phyloP scores from a whole-genome alignment of 2,329 filamentous ascomycete species.

The Trichophyton benhamiae region DNA sequence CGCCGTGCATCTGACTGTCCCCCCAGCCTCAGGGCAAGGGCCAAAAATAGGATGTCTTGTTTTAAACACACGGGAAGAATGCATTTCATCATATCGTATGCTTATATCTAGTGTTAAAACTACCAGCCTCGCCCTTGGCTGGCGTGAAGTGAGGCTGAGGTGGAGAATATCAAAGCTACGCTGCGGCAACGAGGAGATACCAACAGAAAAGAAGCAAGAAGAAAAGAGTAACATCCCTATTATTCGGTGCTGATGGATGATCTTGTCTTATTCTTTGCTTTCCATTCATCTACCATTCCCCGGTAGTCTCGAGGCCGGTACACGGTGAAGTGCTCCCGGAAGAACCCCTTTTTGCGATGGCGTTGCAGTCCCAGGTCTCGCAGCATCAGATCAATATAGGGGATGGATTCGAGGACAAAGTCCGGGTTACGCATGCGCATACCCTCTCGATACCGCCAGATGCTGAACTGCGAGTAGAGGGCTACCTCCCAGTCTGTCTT shows the following conservation, averaged over 20 bases:
- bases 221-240: neutral
- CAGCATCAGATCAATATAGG: conserved; percentile 58
- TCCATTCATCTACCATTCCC: conserved; percentile 33
- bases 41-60: conserved; percentile 2
- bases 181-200: neutral
- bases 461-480: conserved; percentile 55
- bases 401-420: conserved; percentile 63
- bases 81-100: too few relatives aligned
- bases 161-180: neutral
- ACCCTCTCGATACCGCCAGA: conserved; percentile 54
- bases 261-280: conserved; percentile 5
- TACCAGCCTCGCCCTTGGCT: too few relatives aligned
- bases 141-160: too few relatives aligned
- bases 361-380: conserved; percentile 51
- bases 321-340: conserved; percentile 26
- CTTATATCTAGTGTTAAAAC: too few relatives aligned
- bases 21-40: neutral
- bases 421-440: conserved; percentile 35
- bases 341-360: conserved; percentile 23
- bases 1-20: neutral
- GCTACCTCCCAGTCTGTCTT: conserved; percentile 43
- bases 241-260: neutral
- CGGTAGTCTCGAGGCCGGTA: conserved; percentile 32
- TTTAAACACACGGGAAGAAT: too few relatives aligned
- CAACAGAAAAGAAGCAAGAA: neutral